phyloP scores from a whole-genome alignment of 148 eudicot species.

The Oxyria digyna region DNA sequence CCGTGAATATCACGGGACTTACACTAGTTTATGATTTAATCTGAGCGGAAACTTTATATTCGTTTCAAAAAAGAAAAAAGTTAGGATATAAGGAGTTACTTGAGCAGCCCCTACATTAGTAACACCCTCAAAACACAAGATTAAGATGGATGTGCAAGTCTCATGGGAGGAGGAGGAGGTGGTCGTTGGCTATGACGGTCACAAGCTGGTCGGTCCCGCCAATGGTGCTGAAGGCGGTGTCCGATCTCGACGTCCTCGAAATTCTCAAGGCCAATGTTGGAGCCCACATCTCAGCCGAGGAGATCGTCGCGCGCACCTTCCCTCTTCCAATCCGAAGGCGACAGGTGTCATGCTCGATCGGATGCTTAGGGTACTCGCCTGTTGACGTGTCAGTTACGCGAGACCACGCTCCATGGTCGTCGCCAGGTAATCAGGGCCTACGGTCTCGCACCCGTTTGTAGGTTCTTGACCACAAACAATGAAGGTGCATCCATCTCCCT shows the following conservation, averaged over 20 bases:
- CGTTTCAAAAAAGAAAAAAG: no score
- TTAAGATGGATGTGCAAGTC: no score
- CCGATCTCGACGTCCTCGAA: constrained; percentile 84
- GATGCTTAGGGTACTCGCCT: constrained; percentile 61
- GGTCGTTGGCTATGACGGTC: constrained; percentile 62
- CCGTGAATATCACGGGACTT: no score
- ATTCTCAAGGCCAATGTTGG: constrained; percentile 51
- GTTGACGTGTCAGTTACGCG: constrained; percentile 27
- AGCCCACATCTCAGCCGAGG: no score
- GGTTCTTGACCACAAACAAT: constrained; percentile 17
- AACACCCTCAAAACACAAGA: no score
- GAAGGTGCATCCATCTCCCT: constrained; percentile 17
- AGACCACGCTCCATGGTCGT: neutral
- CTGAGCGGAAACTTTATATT: no score
- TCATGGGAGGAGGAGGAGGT: constrained; percentile 53
- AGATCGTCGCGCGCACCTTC: constrained; percentile 55
- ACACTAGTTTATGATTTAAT: no score
- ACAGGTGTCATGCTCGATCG: constrained; percentile 72
- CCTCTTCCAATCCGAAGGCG: constrained; percentile 50
- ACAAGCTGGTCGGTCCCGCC: constrained; percentile 77
- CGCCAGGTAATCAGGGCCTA: constrained; percentile 11
- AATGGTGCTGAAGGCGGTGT: constrained; percentile 66
- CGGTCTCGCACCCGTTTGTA: constrained; percentile 19
- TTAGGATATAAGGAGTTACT: no score
- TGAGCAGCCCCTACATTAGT: no score